Base-by-base conservation (phyloP, 306 rosid genomes). In the Delonix regia region DNA sequence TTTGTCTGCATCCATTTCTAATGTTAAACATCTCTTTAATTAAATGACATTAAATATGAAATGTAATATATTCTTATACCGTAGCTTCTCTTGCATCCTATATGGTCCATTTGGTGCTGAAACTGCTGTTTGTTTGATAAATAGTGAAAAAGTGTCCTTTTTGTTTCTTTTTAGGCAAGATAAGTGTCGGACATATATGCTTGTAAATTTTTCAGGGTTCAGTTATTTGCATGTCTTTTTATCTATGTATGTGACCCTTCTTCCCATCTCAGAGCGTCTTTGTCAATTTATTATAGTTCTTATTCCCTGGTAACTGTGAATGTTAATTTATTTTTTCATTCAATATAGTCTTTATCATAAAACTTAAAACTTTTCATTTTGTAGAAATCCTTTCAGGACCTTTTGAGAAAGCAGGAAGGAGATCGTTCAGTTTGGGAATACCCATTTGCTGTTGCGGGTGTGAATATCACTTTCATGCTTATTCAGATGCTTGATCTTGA, bases 391-490 rank as follows among this genome's bases (percentile, higher is more conserved):
- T 96, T 96, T 86, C 97, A 93, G 87, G 94, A 88, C 86, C 99
- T 96, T 53, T 89, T 96, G 73, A 85, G 94, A 80, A 96, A 96
- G 91, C 98, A 86, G 84, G 99, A 91, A 89, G 99, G 99, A 72
- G 94, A 96, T 76, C 91, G 99, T 27, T 96, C 99, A 45, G 90
- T 93, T 76, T 96, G 99, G 99, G 99, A 96, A 82, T 96, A 96
- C 86, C 99, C 99, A 63, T 96, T 96, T 90, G 98, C 99, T 33
- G 99, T 96, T 77, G 99, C 99, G 69, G 99, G 99, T 81, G 99
- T 96, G 76, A 96, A 96, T 88, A 96, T 96, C 65, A 93, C 98
- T 71, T 96, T 96, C 87, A 96, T 96, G 99, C 98, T 96, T 76
- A 91, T 93, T 78, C 99, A 96, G 86, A 95, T 95, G 91, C 94